A percentile compares a stretch with the other conserved stretches of the same genome.
Evolutionary conservation across 176 grass and related monocot species (phyloP).

Genomic region (Oryza meyeriana): DNA sequence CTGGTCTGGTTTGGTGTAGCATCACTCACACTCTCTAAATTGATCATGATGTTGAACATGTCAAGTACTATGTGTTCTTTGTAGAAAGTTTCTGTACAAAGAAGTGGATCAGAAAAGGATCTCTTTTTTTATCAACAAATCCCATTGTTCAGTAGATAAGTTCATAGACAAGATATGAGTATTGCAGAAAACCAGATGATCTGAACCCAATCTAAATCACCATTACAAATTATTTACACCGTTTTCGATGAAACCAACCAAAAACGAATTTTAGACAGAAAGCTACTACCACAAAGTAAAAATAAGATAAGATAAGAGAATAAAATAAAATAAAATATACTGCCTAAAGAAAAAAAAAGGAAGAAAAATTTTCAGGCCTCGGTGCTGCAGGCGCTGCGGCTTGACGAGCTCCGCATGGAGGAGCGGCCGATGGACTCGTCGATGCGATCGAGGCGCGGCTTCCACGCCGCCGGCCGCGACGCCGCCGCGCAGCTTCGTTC

Average conservation of each 20-base stretch:
- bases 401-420: constrained; percentile 43
- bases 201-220: background rate
- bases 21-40: background rate
- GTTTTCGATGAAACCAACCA: background rate
- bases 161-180: background rate
- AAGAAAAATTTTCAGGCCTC: background rate
- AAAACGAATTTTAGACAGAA: background rate
- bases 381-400: constrained; percentile 25
- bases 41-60: background rate
- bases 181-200: background rate
- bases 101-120: background rate
- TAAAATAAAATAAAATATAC: background rate
- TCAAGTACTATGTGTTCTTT: background rate
- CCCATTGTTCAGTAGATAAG: background rate
- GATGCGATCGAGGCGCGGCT: constrained; percentile 63
- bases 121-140: background rate
- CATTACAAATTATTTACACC: background rate
- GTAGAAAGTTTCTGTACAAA: background rate
- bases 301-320: background rate
- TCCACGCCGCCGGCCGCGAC: constrained; percentile 25
- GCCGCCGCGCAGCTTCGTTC: background rate
- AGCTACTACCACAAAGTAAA: background rate
- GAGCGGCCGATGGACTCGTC: constrained; percentile 64
- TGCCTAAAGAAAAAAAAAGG: background rate
- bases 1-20: background rate